Evolutionary conservation across 164 flowering plant genomes (phyloP).

Genomic region (Tetrastigma voinierianum): DNA sequence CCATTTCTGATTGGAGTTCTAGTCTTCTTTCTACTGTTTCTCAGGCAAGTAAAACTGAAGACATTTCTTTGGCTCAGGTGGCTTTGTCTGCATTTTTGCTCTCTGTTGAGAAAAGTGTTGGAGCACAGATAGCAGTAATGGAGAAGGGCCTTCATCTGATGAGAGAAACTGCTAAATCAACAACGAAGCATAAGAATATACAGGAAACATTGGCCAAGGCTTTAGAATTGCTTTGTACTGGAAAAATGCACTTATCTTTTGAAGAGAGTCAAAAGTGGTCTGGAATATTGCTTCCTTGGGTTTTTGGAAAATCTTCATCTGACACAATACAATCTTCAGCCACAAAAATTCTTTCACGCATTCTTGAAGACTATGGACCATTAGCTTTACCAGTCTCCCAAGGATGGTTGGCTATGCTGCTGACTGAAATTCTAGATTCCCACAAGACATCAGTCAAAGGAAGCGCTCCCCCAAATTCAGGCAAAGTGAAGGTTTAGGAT

Average conservation of each 20-base stretch:
- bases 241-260: slow-evolving; percentile 67
- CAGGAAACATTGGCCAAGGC: slow-evolving; percentile 85
- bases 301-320: slow-evolving; percentile 59
- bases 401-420: slow-evolving; percentile 80
- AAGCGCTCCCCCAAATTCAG: slow-evolving; percentile 45
- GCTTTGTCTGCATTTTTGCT: slow-evolving; percentile 86
- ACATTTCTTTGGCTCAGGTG: slow-evolving; percentile 68
- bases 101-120: slow-evolving; percentile 72
- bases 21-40: slow-evolving; percentile 78
- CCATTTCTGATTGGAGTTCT: slow-evolving; percentile 90
- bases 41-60: slow-evolving; percentile 79
- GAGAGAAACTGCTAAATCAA: slow-evolving; percentile 71
- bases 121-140: slow-evolving; percentile 61
- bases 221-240: slow-evolving; percentile 63
- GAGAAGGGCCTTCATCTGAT: slow-evolving; percentile 78
- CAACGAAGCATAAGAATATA: slow-evolving; percentile 48
- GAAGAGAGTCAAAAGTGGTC: slow-evolving; percentile 95
- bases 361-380: slow-evolving; percentile 91
- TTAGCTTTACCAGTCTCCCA: slow-evolving; percentile 83
- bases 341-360: slow-evolving; percentile 59
- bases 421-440: slow-evolving; percentile 53
- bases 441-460: slow-evolving; percentile 51
- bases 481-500: slow-evolving; percentile 68
- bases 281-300: slow-evolving; percentile 76
- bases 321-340: slow-evolving; percentile 64